Evolutionary conservation across 192 early-diverging fungal species (phyloP), one percentile per base, ranked within the genome.

Genomic region (Rhizophlyctis rosea): DNA sequence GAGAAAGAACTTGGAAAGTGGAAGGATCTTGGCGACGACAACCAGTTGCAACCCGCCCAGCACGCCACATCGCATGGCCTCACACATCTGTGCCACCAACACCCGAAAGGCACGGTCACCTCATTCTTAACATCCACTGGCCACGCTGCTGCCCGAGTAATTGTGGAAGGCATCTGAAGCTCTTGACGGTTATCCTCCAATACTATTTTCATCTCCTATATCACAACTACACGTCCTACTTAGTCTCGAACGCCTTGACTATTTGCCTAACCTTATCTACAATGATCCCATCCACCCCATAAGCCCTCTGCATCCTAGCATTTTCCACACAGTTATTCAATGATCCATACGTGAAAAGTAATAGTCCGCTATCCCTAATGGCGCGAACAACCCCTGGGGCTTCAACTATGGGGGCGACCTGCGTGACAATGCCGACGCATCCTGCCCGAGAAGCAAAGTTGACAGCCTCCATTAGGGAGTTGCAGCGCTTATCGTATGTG

Each of bases 201-300:
- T n/a, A n/a, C n/a, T n/a, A n/a, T n/a, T n/a, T n/a, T n/a, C n/a
- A n/a, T n/a, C n/a, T n/a, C n/a, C n/a, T n/a, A n/a, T n/a, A n/a
- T n/a, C n/a, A n/a, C n/a, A n/a, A n/a, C n/a, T n/a, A n/a, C n/a
- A n/a, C n/a, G n/a, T n/a, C n/a, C n/a, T n/a, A n/a, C n/a, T n/a
- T n/a, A n/a, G n/a, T 27, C 50, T 52, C 13, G 5, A 63, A 54
- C 51, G 23, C 61, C 14, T 18, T 34, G 32, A 54, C 59, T 3
- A 68, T 59, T 14, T 53, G 52, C 44, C 34, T 35, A 11, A 75
- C 69, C 33, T 68, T 73, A 66, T 86, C 87, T 29, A 88, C 88
- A 70, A 95, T 95, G 3, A 95, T 87, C 11, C 88, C 87, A 73
- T 95, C 91, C 3, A 95, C 90, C 34, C 89, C 91, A 68, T 83